A percentile compares a stretch with the other conserved stretches of the same genome.
These are phyloP conservation scores for Colletotrichum musicola DNA, from an alignment of 2,329 filamentous ascomycete species.

Conservation along the genomic window DNA sequence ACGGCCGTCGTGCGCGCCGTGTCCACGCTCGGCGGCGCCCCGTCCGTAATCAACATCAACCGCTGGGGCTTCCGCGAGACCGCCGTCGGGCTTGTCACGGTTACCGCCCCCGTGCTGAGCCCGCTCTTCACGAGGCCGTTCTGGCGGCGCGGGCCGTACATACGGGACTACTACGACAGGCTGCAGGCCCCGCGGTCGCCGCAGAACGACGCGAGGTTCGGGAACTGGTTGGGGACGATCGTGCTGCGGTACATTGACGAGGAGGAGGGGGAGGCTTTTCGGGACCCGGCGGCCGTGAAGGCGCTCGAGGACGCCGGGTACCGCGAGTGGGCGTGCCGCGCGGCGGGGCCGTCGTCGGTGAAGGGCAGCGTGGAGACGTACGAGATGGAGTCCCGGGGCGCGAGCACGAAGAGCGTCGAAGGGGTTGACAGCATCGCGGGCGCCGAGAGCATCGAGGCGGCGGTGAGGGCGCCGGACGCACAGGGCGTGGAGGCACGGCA, in stretches of 20 bases:
- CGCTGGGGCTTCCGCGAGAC: slow-evolving; percentile 40
- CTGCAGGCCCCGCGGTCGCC: background rate
- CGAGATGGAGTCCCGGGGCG: slow-evolving; percentile 14
- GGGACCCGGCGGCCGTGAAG: background rate
- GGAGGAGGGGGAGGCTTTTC: background rate
- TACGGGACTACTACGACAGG: slow-evolving; percentile 28
- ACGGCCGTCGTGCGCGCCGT: slow-evolving; percentile 43
- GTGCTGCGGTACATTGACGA: slow-evolving; percentile 32
- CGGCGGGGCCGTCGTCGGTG: background rate
- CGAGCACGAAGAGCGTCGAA: slow-evolving; percentile 16
- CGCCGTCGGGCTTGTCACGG: slow-evolving; percentile 43
- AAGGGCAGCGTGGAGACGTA: slow-evolving; percentile 1
- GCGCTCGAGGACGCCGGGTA: slow-evolving; percentile 2
- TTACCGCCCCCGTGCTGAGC: slow-evolving; percentile 39
- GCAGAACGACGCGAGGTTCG: slow-evolving; percentile 18
- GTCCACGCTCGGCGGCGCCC: slow-evolving; percentile 40
- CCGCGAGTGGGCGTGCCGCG: background rate
- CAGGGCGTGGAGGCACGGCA: background rate
- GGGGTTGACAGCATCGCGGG: background rate
- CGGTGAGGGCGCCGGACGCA: background rate
- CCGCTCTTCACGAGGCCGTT: slow-evolving; percentile 39
- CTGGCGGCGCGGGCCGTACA: slow-evolving; percentile 38
- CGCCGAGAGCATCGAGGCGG: no score
- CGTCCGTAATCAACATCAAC: slow-evolving; percentile 45
- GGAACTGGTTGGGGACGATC: slow-evolving; percentile 25